Percentiles rank a stretch among this genome's conserved stretches.
These are phyloP conservation scores for Ulota crispa DNA, from an alignment of 225 moss, liverwort and hornwort species.

Conservation along the genomic window DNA sequence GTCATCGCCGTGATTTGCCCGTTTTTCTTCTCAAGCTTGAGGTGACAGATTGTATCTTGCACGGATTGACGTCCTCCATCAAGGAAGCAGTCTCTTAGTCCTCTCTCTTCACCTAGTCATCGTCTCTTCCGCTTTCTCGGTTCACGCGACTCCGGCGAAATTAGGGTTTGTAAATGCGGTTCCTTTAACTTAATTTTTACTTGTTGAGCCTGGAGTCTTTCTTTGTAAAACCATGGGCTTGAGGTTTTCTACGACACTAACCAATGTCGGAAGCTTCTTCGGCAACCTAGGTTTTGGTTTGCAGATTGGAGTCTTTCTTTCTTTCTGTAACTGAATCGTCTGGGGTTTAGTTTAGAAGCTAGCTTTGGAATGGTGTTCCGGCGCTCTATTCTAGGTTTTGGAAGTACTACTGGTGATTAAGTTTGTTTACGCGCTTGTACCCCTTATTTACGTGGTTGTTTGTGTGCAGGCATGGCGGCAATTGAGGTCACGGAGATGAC, in stretches of 20 bases:
- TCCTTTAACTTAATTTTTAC: no score
- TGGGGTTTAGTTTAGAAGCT: slow-evolving; percentile 23
- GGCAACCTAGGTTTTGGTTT: not conserved
- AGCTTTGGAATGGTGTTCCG: not conserved
- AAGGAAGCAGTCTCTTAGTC: slow-evolving; percentile 26
- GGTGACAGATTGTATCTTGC: not conserved
- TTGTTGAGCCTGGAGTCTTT: not conserved
- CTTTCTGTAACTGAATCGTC: not conserved
- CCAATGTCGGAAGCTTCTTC: not conserved
- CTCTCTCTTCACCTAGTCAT: slow-evolving; percentile 6
- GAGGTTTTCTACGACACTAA: no score
- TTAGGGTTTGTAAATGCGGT: slow-evolving; percentile 24
- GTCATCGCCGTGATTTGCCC: not conserved
- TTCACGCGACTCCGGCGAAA: not conserved
- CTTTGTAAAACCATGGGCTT: not conserved
- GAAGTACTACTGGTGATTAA: not conserved
- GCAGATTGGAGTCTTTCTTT: not conserved
- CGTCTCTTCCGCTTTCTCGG: not conserved
- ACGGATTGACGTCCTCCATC: slow-evolving; percentile 25
- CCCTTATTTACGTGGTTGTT: not conserved
- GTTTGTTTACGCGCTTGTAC: not conserved
- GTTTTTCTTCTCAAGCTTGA: not conserved
- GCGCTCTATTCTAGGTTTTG: not conserved
- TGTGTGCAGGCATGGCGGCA: slow-evolving; percentile 45
- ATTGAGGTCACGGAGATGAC: slow-evolving; percentile 42